A percentile compares a stretch with the other conserved stretches of the same genome.
phyloP scores from a whole-genome alignment of 1,139 yeast species.

The Protomyces arabidopsidicola region DNA sequence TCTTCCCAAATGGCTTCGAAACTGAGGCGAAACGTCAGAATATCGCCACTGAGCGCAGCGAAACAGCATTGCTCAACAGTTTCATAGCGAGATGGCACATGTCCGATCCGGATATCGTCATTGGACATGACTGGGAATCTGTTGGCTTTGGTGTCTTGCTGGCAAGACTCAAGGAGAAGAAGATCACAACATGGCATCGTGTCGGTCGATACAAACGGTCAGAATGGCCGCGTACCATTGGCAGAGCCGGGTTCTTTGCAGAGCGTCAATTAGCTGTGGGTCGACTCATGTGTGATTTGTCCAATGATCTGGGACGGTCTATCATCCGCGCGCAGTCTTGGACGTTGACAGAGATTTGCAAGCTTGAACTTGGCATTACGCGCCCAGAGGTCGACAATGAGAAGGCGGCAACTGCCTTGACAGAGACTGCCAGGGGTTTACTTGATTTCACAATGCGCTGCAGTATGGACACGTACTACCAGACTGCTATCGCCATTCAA shows the following conservation, averaged over 20 bases:
- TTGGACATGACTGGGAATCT: slow-evolving; percentile 82
- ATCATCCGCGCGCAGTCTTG: slow-evolving; percentile 94
- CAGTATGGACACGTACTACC: slow-evolving; percentile 56
- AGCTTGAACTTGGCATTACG: slow-evolving; percentile 61
- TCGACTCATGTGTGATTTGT: slow-evolving; percentile 82
- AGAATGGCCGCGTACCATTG: slow-evolving; percentile 60
- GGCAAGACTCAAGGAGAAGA: slow-evolving; percentile 72
- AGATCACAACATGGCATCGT: slow-evolving; percentile 70
- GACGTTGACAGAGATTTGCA: slow-evolving; percentile 90
- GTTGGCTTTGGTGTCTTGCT: slow-evolving; percentile 73
- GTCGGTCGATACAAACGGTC: slow-evolving; percentile 74
- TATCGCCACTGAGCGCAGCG: slow-evolving; percentile 59
- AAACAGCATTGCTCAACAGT: slow-evolving; percentile 65
- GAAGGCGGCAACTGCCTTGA: slow-evolving; percentile 46
- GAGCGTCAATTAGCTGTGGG: slow-evolving; percentile 73
- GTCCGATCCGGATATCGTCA: slow-evolving; percentile 81
- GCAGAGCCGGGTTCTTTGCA: slow-evolving; percentile 47
- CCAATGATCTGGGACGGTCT: slow-evolving; percentile 93
- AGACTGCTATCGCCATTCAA: slow-evolving; percentile 72
- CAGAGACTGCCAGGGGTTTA: slow-evolving; percentile 59
- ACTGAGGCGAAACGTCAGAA: slow-evolving; percentile 48
- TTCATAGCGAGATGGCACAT: slow-evolving; percentile 66
- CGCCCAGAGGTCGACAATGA: slow-evolving; percentile 62
- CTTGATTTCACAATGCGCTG: slow-evolving; percentile 69
- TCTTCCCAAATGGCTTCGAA: slow-evolving; percentile 71